Conservation (phyloP, 2,329 filamentous ascomycete genomes). For the Fusarium multiceps region DNA sequence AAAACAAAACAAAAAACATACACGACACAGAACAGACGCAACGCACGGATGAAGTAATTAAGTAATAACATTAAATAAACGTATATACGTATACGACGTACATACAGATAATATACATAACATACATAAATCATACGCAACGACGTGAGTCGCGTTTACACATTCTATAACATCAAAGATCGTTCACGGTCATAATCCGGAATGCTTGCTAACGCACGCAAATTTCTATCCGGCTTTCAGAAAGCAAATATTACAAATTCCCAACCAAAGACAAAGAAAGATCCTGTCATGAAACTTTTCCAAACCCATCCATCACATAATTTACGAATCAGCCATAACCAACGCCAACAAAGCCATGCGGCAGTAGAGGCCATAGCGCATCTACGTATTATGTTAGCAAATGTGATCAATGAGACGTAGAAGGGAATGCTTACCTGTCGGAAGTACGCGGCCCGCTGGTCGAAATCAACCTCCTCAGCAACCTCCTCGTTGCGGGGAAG, state of each 20-base stretch:
- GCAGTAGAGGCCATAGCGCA: conserved; percentile 97
- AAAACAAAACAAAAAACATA: conserved; percentile 3
- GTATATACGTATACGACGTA: conserved; percentile 36
- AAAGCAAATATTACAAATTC: conserved; percentile 39
- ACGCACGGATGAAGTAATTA: conserved; percentile 33
- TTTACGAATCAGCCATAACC: conserved; percentile 71
- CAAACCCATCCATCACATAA: conserved; percentile 18
- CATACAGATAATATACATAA: conserved; percentile 35
- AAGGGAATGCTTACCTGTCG: conserved; percentile 80
- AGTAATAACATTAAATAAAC: conserved; percentile 38
- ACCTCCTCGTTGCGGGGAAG: conserved; percentile 94
- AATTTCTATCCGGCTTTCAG: conserved; percentile 46
- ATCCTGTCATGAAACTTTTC: conserved; percentile 37
- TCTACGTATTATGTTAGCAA: conserved; percentile 64
- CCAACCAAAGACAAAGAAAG: conserved; percentile 13
- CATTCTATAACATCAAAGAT: conserved; percentile 44
- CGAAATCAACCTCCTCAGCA: conserved; percentile 95
- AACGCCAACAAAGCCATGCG: conserved; percentile 97
- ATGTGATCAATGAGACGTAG: not conserved
- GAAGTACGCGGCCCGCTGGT: conserved; percentile 97
- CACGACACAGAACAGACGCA: conserved; percentile 20
- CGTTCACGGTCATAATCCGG: conserved; percentile 44
- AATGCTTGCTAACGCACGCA: conserved; percentile 47
- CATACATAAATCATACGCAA: conserved; percentile 43
- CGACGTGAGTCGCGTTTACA: conserved; percentile 46